These are phyloP conservation scores for Xylaria intraflava DNA, from an alignment of 495 filamentous ascomycete species.

Conservation along the genomic window DNA sequence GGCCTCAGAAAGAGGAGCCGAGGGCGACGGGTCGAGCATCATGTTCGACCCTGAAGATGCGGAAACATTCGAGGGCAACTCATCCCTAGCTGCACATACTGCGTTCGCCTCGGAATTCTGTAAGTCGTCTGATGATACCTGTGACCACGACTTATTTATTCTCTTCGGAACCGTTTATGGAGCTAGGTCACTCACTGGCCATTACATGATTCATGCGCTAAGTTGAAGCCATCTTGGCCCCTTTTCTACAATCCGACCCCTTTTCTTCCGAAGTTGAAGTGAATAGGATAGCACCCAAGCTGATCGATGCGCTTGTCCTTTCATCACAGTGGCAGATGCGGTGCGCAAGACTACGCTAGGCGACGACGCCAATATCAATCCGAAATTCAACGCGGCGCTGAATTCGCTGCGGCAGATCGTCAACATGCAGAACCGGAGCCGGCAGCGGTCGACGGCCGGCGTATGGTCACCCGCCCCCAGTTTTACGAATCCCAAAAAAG, in stretches of 20 bases:
- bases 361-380: constrained; percentile 28
- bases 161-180: background rate
- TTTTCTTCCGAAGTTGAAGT: constrained; percentile 29
- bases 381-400: constrained; percentile 51
- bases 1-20: background rate
- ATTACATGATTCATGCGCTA: no score
- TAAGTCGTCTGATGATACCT: background rate
- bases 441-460: constrained; percentile 6
- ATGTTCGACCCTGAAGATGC: constrained; percentile 31
- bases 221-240: no score
- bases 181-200: background rate
- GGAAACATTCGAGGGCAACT: constrained; percentile 54
- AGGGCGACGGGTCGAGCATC: constrained; percentile 17
- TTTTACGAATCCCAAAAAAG: constrained; percentile 4
- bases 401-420: constrained; percentile 53
- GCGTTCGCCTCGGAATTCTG: constrained; percentile 56
- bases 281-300: background rate
- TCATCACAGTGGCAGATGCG: constrained; percentile 29
- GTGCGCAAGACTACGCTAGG: constrained; percentile 30
- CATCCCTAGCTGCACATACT: constrained; percentile 56
- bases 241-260: background rate
- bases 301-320: background rate
- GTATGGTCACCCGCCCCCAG: constrained; percentile 3
- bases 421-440: constrained; percentile 37
- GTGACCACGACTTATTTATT: background rate